A percentile compares a stretch with the other conserved stretches of the same genome.
Evolutionary conservation across 2,329 filamentous ascomycete species (phyloP).

Genomic region (Hymenoscyphus salicellus): DNA sequence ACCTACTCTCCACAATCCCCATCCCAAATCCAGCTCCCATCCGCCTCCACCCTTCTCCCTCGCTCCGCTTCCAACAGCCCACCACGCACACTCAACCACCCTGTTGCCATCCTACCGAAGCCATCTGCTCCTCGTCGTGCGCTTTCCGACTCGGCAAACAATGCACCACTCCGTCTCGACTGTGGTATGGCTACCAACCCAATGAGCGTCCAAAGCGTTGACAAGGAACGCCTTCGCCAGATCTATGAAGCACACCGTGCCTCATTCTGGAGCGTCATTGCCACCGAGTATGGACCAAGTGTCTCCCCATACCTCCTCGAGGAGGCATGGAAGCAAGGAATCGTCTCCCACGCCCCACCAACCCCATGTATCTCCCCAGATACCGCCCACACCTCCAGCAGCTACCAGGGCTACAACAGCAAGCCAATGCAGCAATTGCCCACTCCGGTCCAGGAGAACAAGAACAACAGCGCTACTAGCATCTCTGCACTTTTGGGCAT

Average conservation of each 20-base stretch:
- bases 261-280: slow-evolving; percentile 71
- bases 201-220: slow-evolving; percentile 41
- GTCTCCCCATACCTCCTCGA: slow-evolving; percentile 63
- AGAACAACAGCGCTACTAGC: slow-evolving; percentile 44
- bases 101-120: slow-evolving; percentile 65
- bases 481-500: slow-evolving; percentile 63
- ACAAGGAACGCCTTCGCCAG: slow-evolving; percentile 63
- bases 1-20: slow-evolving; percentile 37
- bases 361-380: slow-evolving; percentile 37
- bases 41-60: slow-evolving; percentile 47
- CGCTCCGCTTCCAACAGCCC: slow-evolving; percentile 51
- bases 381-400: slow-evolving; percentile 20
- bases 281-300: slow-evolving; percentile 66
- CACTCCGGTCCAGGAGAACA: slow-evolving; percentile 44
- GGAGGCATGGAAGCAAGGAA: slow-evolving; percentile 57
- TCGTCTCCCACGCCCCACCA: slow-evolving; percentile 36
- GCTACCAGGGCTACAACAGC: slow-evolving; percentile 31
- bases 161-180: slow-evolving; percentile 54
- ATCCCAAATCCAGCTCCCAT: slow-evolving; percentile 39
- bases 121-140: slow-evolving; percentile 49
- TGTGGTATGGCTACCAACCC: slow-evolving; percentile 47
- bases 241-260: slow-evolving; percentile 69
- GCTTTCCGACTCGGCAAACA: slow-evolving; percentile 41
- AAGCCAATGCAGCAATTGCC: slow-evolving; percentile 52
- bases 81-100: slow-evolving; percentile 44